Base-by-base conservation (phyloP, 768 basidiomycete species). In the Lentinula edodes region DNA sequence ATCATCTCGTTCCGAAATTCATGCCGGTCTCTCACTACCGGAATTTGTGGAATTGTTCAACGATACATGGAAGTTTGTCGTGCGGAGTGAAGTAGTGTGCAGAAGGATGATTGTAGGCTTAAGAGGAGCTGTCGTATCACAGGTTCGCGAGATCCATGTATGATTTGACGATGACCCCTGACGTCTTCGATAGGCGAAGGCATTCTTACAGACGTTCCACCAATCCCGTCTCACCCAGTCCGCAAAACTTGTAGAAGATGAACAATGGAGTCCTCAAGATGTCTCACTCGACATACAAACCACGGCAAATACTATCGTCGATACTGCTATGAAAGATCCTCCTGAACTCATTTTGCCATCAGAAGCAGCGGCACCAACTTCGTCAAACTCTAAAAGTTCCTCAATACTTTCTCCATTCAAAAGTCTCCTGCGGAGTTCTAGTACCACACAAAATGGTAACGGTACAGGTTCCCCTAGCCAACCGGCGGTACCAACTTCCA, bases 231-330 rank as follows among this genome's bases (percentile, higher is more conserved):
- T 98, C 48, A 83, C 87, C 2, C 82, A 81, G 60, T 90, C 89
- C 2, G 95, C 96, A 32, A 93, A 90, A 71, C 75, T 93, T 32
- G 96, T 99, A 7, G 95, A 98, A 72, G 94, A 98, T 66, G 97
- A 99, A 70, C 90, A 89, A 62, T 98, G 97, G 97, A 85, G 79
- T 61, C 90, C 90, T 15, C 80, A 85, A 13, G 92, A 97, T 60
- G 85, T 96, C 13, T 76, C 87, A 1, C 68, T 77, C 4, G 64
- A 75, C 4, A 73, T 91, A 32, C 96, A 98, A 73, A 82, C 80
- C 53, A 77, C 85, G n/a, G 81, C 88, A 41, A 82, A 91, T 66
- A 75, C 88, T 8, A 74, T 99, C 54, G 80, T 97, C 16, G 86
- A 90, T 64, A 84, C 88, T 28, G 95, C 96, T 6, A 85, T 97